Evolutionary conservation across 192 early-diverging fungal genomes (phyloP), one percentile per base, ranked within the genome.

Genomic region (Ramicandelaber brevisporus): DNA sequence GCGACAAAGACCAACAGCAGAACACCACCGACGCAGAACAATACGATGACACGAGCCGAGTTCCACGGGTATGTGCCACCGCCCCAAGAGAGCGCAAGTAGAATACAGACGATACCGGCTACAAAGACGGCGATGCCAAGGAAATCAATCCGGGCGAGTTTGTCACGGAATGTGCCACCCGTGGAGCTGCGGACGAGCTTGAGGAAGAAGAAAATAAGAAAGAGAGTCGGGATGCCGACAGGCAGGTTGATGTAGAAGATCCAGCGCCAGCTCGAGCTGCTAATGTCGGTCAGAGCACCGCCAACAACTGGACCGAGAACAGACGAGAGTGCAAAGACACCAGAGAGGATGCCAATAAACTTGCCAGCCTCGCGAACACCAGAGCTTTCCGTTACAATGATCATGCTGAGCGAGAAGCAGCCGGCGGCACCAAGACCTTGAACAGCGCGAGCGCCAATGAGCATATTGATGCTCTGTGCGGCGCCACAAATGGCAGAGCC

Each of bases 341-440:
- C 57, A 22, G 61, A 57, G 30, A 68, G 38, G 21, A 69, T 27
- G 10, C 65, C 60, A 30, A 57, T 53, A 25, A 58, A 64, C 40
- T 79, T 78, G 23, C 69, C 68, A 26, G 65, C 50, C 34, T 81
- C 68, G 29, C 55, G 47, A 5, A 44, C 29, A 3, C 48, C 35
- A 10, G 79, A 65, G 25, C 79, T 37, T 48, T 79, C 78, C 7
- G 58, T 33, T 22, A 84, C 63, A 21, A 79, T 68, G 28, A 80
- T 63, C 38, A 74, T 38, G 26, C 63, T 54, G 16, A 66, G 24
- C 11, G 61, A 40, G 30, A 74, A 46, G 32, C 63, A 46, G 26
- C 63, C 63, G 33, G 56, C 65, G 26, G 58, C 63, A 22, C 79
- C 79, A 21, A 80, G 33, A 22, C 79, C 79, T 14, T 68, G 64